A percentile compares a stretch with the other conserved stretches of the same genome.
Evolutionary conservation across 2,329 filamentous ascomycete genomes (phyloP).

Genomic region (Fusarium avenaceum): DNA sequence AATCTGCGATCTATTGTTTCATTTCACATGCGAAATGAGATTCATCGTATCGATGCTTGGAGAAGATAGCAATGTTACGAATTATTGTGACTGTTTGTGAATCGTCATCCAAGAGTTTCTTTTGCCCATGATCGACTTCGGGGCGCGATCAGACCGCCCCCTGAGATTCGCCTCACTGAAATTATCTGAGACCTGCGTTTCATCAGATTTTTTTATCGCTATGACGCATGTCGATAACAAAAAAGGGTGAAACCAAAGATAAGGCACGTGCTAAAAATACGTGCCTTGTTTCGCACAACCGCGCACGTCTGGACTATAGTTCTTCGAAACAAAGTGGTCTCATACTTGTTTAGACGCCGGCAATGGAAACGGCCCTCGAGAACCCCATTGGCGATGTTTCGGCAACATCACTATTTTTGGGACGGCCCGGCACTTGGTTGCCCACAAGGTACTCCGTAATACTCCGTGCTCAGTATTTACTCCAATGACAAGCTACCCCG

Average conservation of each 20-base stretch:
- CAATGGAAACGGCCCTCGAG: not conserved
- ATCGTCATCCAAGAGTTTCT: not conserved
- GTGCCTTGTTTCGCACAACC: not conserved
- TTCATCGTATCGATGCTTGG: not conserved
- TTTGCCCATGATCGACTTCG: not conserved
- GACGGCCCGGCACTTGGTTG: not conserved
- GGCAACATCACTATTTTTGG: not conserved
- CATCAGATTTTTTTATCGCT: not conserved
- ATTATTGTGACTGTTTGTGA: not conserved
- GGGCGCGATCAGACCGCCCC: not conserved
- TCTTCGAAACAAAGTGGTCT: not conserved
- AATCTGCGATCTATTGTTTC: constrained; percentile 19
- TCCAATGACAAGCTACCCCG: not conserved
- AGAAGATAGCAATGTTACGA: not conserved
- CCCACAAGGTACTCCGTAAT: not conserved
- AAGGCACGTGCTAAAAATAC: not conserved
- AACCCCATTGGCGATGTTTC: not conserved
- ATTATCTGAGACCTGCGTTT: not conserved
- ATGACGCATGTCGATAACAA: not conserved
- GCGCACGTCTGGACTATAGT: not conserved
- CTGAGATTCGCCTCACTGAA: not conserved
- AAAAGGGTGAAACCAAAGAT: not conserved
- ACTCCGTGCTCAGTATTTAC: not conserved
- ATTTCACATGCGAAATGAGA: constrained; percentile 32
- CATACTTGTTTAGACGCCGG: not conserved